Base-by-base conservation (phyloP, 306 rosid species). In the Rosa chinensis region DNA sequence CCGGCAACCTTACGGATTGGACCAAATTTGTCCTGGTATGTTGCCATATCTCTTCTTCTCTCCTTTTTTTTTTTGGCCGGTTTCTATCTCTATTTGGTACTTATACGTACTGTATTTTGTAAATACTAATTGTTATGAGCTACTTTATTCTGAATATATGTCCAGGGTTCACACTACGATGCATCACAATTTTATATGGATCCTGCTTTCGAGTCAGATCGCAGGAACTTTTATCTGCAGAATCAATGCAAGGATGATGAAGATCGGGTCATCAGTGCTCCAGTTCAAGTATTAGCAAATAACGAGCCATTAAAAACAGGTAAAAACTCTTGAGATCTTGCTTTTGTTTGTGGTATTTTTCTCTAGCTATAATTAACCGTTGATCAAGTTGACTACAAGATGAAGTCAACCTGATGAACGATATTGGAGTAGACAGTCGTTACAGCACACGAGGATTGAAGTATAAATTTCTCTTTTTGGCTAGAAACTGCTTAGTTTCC, bases 21-120 rank as follows among this genome's bases (percentile, higher is more conserved):
- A 86, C 93, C 42, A 49, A 70, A 61, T 79, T 75, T 83, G 87
- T 89, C 59, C 3, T 81, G 83, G 98, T 93, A 74, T 87, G 95
- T 75, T 45, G 49, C 32, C 5, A 45, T 77, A 78, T 8, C 71
- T 72, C 37, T 32, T 63, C 67, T 11, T 43, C 49, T 35, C 61
- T 8, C 12, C 44, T 20, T 13, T 43, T 20, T 1, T 47, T 48
- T 39, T 43, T 44, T 48, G 25, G 25, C 25, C 25, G 25, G 5
- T 12, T 45, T 45, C 6, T 10, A 8, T 10, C 6, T 56, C 53
- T 48, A 48, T 48, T 48, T 12, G 53, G 55, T 49, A 48, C 52
- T 48, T 12, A 3, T 48, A 52, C n/a, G 21, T 17, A 16, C 58
- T 52, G 58, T 52, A 53, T 53, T 6, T 6, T 18, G 18, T 52